Base-by-base conservation (phyloP, 345 rosid species). In the Hibiscus mutabilis region DNA sequence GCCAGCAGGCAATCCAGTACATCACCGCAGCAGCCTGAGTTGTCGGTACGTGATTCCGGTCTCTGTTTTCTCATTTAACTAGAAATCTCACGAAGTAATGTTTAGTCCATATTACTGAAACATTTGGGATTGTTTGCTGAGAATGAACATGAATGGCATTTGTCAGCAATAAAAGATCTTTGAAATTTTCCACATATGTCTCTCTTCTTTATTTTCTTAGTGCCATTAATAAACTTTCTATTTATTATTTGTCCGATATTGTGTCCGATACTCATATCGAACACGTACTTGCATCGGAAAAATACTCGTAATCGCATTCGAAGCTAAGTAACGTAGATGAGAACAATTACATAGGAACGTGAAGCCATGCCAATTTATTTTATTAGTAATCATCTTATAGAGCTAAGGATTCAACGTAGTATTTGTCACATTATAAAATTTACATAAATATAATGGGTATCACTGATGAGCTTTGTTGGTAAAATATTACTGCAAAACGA, bases 1-100 rank as follows among this genome's bases (percentile, higher is more conserved):
- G 98, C 88, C 91, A 93, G 74, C 87, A 91, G 77, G 98, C 98
- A 62, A 93, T 91, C 8, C 86, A 93, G 25, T 87, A 87, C 84
- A 86, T 93, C 75, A 76, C 80, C 1, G 93, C 81, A 5, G 85
- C 90, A 31, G 97, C 97, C 42, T 93, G 79, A 88, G 69, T 52
- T 62, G 29, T 59, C 12, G 73, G 65, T 57, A 63, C 16, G 27
- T 8, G 49, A 24, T 49, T 15, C 72, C 44, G 35, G 12, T 51
- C 11, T 52, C 31, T 31, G 33, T 2, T 72, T 31, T 5, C 53
- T 13, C 65, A 35, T 61, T 64, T 47, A 61, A 40, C 27, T 60
- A 58, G 53, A 49, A 66, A 70, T 55, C 75, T 72, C 60, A 60
- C 15, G 0, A 68, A 10, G 51, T 16, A 31, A 66, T 74, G 57